Base-by-base conservation (phyloP, 345 rosid species). In the Gynandropsis gynandra region DNA sequence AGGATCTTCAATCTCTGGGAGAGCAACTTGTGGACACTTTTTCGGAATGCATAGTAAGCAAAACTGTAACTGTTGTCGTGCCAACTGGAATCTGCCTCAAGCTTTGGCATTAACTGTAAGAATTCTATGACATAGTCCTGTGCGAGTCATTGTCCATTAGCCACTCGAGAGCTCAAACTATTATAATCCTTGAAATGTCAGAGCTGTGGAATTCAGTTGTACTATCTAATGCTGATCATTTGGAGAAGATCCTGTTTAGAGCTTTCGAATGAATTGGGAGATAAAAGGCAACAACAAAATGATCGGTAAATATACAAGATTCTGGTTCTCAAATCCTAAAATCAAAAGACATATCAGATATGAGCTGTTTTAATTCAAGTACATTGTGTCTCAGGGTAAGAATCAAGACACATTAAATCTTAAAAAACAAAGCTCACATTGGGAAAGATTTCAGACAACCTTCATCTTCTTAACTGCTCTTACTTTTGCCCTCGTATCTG, bases 21-120 rank as follows among this genome's bases (percentile, higher is more conserved):
- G 82, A 81, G 72, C 97, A 92, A 72, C 95, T 93, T 9, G 73
- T 81, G 47, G 95, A 93, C 55, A 79, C 99, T 31, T 93, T 93
- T 62, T 75, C 99, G 6, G 97, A 77, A 47, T 63, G 79, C 42
- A 59, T 93, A 51, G 61, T 77, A 4, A 78, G 76, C 65, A 80
- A 77, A 62, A 68, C 43, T 61, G 55, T 43, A 8, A 40, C 71
- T 11, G 85, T 85, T 0, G 77, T 49, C 3, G 88, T 72, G 60
- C 79, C 97, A 0, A 61, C 76, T 56, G 87, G 97, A 16, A 57
- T 83, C 72, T 88, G 95, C 77, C 80, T 85, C 78, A 92, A 92
- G 64, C 97, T 92, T 32, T 83, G 88, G 93, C 98, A 92, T 65
- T 86, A 85, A 65, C 46, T 35, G 46, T 24, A 1, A 40, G 15